A percentile compares a stretch with the other conserved stretches of the same genome.
Conservation (phyloP, 495 filamentous ascomycete species). For the Jackrogersella multiformis region DNA sequence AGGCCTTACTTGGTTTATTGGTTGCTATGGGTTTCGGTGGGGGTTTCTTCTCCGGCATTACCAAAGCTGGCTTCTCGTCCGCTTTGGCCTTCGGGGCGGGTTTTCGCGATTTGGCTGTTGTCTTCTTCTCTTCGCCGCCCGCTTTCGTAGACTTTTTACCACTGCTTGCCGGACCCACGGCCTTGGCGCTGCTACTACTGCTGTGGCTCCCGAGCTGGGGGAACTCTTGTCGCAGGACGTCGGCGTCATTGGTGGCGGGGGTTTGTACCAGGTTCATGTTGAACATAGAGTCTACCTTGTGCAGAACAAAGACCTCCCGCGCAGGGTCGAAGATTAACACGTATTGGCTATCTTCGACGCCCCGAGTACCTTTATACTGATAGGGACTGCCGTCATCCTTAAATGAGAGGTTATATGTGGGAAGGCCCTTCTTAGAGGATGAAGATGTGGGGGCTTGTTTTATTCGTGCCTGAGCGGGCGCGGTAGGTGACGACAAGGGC, state of each 20-base stretch:
- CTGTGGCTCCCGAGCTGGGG: conserved; percentile 51
- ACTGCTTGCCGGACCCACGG: conserved; percentile 11
- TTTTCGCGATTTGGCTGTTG: conserved; percentile 39
- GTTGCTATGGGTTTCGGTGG: conserved; percentile 38
- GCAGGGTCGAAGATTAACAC: conserved; percentile 64
- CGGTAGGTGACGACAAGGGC: conserved; percentile 54
- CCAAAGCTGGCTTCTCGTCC: conserved; percentile 35
- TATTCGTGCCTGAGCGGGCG: conserved; percentile 55
- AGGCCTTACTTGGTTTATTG: conserved; percentile 26
- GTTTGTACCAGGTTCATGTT: conserved; percentile 64
- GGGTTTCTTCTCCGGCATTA: conserved; percentile 39
- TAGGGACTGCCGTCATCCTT: conserved; percentile 59
- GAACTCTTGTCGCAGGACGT: conserved; percentile 53
- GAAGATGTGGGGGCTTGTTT: conserved; percentile 49
- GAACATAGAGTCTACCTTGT: conserved; percentile 66
- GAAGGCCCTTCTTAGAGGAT: conserved; percentile 48
- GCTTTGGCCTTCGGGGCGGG: conserved; percentile 38
- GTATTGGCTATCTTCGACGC: conserved; percentile 59
- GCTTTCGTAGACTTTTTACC: conserved; percentile 33
- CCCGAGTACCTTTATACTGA: conserved; percentile 59
- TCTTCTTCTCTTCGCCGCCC: conserved; percentile 34
- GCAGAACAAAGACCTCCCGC: conserved; percentile 64
- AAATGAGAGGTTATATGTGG: conserved; percentile 58
- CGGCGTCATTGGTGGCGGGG: conserved; percentile 51
- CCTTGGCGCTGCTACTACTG: conserved; percentile 33